Evolutionary conservation across 2,329 filamentous ascomycete genomes (phyloP), one percentile per base, ranked within the genome.

Genomic region (Arachnomyces sp.): DNA sequence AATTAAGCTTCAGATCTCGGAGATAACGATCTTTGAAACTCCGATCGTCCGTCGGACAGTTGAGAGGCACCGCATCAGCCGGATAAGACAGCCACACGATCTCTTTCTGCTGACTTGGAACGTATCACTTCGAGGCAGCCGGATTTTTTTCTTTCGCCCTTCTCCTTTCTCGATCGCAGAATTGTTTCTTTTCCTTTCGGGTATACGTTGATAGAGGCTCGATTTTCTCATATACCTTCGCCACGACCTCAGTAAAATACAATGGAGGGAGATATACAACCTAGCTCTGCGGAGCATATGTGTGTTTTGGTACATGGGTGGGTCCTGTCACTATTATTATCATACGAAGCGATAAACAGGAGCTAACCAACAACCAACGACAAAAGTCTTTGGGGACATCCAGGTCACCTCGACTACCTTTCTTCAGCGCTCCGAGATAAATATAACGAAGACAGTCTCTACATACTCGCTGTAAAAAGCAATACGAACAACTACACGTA

Each of bases 261-360:
- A 25, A 40, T 43, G 2, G 13, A 15, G 3, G 28, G 31, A 25
- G 21, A 25, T 9, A 25, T 25, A 5, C 21, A 25, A 25, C 21
- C 21, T 5, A 25, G 21, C 21, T 25, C 21, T 25, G 61, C 68
- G 21, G 65, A 74, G 39, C 77, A 81, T 54, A 67, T 80, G 25
- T 76, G 74, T 46, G 74, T 80, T n/a, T 64, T 81, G 11, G 69
- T 79, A 32, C 77, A 80, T 56, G 77, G 77, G 73, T 77, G 62
- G 57, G 68, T 25, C 21, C 21, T 17, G 43, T 37, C 21, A 36
- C 13, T 39, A 18, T 25, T 31, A 11, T 12, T 18, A 14, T 11
- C 4, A 30, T 9, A 25, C 5, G 5, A 25, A 5, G 21, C 21
- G 21, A 25, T 25, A 25, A 25, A 9, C 34, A 44, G 21, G 9